Percentiles rank a stretch among this genome's conserved stretches.
These are phyloP conservation scores for Plantago coronopus DNA, from an alignment of 305 asterid species.

Conservation along the genomic window DNA sequence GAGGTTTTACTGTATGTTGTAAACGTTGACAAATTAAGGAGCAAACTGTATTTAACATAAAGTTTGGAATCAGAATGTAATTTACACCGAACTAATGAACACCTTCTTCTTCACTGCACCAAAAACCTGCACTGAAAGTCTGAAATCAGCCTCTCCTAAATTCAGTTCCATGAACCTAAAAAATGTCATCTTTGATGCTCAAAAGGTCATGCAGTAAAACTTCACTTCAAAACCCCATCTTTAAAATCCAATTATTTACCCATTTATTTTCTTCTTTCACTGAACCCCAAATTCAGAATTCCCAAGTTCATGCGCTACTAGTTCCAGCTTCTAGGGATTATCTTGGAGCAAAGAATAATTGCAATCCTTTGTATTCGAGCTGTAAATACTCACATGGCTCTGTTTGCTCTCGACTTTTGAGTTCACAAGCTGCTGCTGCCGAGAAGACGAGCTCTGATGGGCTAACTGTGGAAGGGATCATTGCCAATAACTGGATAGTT, in stretches of 20 bases:
- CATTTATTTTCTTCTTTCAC: slow-evolving; percentile 32
- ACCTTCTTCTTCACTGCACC: background rate
- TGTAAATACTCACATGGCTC: slow-evolving; percentile 28
- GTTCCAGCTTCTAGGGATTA: slow-evolving; percentile 24
- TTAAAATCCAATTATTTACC: slow-evolving; percentile 24
- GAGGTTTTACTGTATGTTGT: too few relatives aligned
- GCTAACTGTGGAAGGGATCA: slow-evolving; percentile 71
- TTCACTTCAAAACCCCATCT: slow-evolving; percentile 21
- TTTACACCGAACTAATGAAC: too few relatives aligned
- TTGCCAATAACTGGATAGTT: slow-evolving; percentile 65
- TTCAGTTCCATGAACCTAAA: slow-evolving; percentile 1
- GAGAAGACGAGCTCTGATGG: slow-evolving; percentile 76
- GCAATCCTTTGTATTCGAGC: slow-evolving; percentile 25
- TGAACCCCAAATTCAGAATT: slow-evolving; percentile 22
- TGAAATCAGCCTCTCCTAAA: background rate
- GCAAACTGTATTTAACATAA: too few relatives aligned
- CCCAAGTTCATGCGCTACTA: slow-evolving; percentile 19
- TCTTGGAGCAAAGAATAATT: slow-evolving; percentile 13
- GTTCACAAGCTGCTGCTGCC: slow-evolving; percentile 52
- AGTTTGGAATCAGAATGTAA: too few relatives aligned
- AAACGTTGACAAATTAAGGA: too few relatives aligned
- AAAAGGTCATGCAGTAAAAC: slow-evolving; percentile 31
- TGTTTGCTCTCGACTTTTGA: slow-evolving; percentile 30
- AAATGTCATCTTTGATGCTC: slow-evolving; percentile 48
- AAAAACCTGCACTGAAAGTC: slow-evolving; percentile 14